A percentile compares a stretch with the other conserved stretches of the same genome.
phyloP scores from a whole-genome alignment of 345 rosid species.

The Arabidopsis arenosa region DNA sequence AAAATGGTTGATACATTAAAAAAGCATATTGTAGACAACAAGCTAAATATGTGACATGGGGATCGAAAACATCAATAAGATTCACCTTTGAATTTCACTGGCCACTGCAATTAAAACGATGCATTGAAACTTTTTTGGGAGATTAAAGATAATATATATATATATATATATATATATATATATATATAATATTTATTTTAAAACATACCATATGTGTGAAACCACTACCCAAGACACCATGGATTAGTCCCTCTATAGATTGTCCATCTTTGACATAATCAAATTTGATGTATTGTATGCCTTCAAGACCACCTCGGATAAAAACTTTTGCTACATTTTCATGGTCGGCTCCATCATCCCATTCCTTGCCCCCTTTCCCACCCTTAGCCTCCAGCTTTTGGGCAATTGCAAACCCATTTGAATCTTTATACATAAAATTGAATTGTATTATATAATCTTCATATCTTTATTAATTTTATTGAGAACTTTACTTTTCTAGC shows the following conservation, averaged over 20 bases:
- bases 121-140: background rate
- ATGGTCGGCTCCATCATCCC: conserved; percentile 12
- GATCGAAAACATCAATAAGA: background rate
- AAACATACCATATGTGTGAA: conserved; percentile 24
- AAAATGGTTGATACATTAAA: background rate
- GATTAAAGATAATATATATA: background rate
- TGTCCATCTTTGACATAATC: background rate
- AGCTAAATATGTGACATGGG: background rate
- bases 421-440: background rate
- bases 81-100: background rate
- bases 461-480: background rate
- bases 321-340: background rate
- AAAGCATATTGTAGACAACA: background rate
- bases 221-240: background rate
- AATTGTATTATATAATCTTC: background rate
- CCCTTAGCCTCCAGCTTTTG: background rate
- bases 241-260: background rate
- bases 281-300: conserved; percentile 16
- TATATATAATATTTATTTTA: no score
- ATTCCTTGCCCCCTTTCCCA: background rate
- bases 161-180: background rate
- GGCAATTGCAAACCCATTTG: conserved; percentile 9
- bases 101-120: background rate
- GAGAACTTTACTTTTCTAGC: background rate
- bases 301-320: conserved; percentile 8